Base-by-base conservation (phyloP, 805 yeast genomes). In the Cyberlindnera americana region DNA sequence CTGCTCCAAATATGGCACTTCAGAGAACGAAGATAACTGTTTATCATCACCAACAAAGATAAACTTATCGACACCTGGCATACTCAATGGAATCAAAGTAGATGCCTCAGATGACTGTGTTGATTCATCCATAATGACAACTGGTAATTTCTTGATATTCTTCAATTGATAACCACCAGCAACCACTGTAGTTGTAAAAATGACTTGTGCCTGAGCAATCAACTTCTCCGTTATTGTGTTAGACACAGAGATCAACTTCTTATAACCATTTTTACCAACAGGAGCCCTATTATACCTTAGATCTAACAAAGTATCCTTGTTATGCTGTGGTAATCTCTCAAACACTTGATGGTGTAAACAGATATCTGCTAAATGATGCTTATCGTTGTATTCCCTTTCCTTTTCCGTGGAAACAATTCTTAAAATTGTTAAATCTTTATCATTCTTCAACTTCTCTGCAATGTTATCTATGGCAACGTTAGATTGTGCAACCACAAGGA, bases 31-130 rank as follows among this genome's bases (percentile, higher is more conserved):
- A 56, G 84, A 77, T 64, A 83, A 67, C 58, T 83, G 91, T 44
- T 77, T 80, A 50, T 82, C 85, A 60, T 83, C 91, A 46, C 89
- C 90, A 27, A 78, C 89, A 54, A 83, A 77, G 3, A 81, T 76
- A 57, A 82, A 77, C 50, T 75, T 79, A 38, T 74, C 74, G 36
- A 81, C 78, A 13, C 83, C 84, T 4, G 78, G 73, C 68, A 81
- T 73, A 6, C 85, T 78, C 44, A 83, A 62, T 10, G 90, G 89
- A 40, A 83, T 83, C 47, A 83, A 65, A 0, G 87, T 77, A 2
- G 78, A 67, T 6, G 88, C 83, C 48, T 83, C 91, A 0, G 87
- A 77, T 0, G 89, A 79, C 50, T 82, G 89, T 0, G 89, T 82
- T 4, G 86, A 75, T 61, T 83, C 90, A 64, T 83, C 90, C 83